phyloP scores from a whole-genome alignment of 2,329 filamentous ascomycete genomes.

The Fusarium sp. region DNA sequence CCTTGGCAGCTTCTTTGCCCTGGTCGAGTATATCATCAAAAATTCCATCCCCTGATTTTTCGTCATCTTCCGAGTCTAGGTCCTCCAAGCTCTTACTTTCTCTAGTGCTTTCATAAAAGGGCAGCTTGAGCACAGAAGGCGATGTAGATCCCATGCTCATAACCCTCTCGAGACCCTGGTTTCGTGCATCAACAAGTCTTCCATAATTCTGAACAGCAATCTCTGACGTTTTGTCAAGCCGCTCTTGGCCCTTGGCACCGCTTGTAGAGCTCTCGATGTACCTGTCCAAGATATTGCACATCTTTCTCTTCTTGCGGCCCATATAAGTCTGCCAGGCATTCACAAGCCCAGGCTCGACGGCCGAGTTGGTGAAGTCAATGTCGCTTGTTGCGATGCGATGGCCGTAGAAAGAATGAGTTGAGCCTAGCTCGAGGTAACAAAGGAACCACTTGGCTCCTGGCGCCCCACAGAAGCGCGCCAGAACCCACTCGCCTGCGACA shows the following conservation, averaged over 20 bases:
- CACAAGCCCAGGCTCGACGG: constrained; percentile 7
- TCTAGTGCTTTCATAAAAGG: not conserved
- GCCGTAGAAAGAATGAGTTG: constrained; percentile 7
- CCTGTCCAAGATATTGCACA: constrained; percentile 9
- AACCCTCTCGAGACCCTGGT: constrained; percentile 5
- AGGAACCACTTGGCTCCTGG: constrained; percentile 13
- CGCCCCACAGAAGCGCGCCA: constrained; percentile 5
- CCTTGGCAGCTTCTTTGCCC: constrained; percentile 11
- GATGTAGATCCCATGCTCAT: constrained; percentile 3
- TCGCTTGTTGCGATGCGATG: constrained; percentile 8
- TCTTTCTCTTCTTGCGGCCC: constrained; percentile 13
- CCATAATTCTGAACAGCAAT: constrained; percentile 7
- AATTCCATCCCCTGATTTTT: not conserved
- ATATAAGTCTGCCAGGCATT: constrained; percentile 7
- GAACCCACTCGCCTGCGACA: constrained; percentile 10
- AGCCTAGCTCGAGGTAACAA: constrained; percentile 9
- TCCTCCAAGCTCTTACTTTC: not conserved
- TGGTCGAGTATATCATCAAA: constrained; percentile 12
- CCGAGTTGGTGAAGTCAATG: constrained; percentile 4
- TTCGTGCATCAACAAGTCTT: not conserved
- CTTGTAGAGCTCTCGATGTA: not conserved
- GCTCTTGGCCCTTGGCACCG: not conserved
- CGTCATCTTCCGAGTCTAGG: not conserved
- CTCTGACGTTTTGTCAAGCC: not conserved
- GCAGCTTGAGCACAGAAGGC: not conserved